phyloP scores from a whole-genome alignment of 2,329 filamentous ascomycete genomes.

The Aspergillus felis region DNA sequence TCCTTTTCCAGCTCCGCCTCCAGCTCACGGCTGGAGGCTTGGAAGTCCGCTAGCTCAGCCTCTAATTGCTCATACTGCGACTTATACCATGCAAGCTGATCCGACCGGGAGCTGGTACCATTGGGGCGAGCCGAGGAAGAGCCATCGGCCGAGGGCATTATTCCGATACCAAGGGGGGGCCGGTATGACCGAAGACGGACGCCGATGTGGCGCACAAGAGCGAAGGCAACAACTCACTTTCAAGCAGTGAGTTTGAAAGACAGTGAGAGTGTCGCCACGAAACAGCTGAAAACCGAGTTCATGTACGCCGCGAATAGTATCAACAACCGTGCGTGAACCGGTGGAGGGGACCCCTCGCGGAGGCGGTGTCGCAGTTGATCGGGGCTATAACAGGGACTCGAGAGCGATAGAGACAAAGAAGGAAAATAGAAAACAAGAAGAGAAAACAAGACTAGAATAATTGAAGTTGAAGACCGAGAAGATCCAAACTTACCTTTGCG shows the following conservation, averaged over 20 bases:
- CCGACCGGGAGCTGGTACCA: constrained; percentile 50
- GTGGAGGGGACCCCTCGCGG: constrained; percentile 23
- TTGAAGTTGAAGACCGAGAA: background rate
- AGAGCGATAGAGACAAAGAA: constrained; percentile 4
- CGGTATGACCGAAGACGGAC: constrained; percentile 10
- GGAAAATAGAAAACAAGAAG: background rate
- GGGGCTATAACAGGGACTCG: constrained; percentile 15
- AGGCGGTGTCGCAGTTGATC: constrained; percentile 34
- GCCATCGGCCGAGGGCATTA: constrained; percentile 37
- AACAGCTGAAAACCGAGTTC: constrained; percentile 4
- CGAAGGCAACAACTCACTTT: background rate
- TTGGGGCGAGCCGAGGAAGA: constrained; percentile 38
- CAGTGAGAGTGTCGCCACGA: constrained; percentile 2
- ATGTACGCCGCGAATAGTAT: constrained; percentile 10
- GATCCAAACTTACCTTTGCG: constrained; percentile 17
- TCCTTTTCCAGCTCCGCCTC: constrained; percentile 95
- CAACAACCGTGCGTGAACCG: constrained; percentile 14
- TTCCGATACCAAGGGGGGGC: constrained; percentile 22
- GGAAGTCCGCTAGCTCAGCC: constrained; percentile 86
- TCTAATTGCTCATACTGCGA: constrained; percentile 90
- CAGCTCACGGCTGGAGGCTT: constrained; percentile 87
- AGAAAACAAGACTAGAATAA: background rate
- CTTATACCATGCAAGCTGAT: constrained; percentile 92
- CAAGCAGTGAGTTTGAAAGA: background rate
- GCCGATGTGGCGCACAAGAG: no score